Evolutionary conservation across 306 rosid genomes (phyloP).

Genomic region (Elaeagnus macrophylla): DNA sequence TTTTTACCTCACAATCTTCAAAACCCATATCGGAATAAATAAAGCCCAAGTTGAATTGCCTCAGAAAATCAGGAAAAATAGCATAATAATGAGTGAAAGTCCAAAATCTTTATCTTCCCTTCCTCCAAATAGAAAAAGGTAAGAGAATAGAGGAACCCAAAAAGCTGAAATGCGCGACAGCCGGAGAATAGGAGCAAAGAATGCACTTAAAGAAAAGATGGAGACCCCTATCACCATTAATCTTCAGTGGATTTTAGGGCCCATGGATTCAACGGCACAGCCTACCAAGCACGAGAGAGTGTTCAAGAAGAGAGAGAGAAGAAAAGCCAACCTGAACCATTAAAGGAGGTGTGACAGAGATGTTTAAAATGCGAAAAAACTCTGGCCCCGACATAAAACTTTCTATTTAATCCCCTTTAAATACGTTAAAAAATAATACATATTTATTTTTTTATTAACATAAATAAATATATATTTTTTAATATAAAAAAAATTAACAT

Average conservation of each 20-base stretch:
- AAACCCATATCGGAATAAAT: slow-evolving; percentile 18
- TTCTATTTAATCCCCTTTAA: too few relatives aligned
- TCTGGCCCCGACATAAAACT: too few relatives aligned
- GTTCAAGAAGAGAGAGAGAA: slow-evolving; percentile 25
- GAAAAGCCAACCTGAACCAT: slow-evolving; percentile 41
- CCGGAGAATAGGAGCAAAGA: slow-evolving; percentile 38
- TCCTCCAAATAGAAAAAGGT: slow-evolving; percentile 1
- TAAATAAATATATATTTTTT: too few relatives aligned
- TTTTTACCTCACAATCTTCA: slow-evolving; percentile 17
- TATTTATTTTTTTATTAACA: too few relatives aligned
- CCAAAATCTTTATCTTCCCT: slow-evolving; percentile 27
- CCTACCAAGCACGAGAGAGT: slow-evolving; percentile 68
- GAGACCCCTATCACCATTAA: slow-evolving; percentile 43
- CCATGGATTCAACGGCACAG: slow-evolving; percentile 59
- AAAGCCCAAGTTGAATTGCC: slow-evolving; percentile 20
- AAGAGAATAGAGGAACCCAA: slow-evolving; percentile 10
- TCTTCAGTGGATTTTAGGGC: slow-evolving; percentile 74
- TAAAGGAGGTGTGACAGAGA: slow-evolving; percentile 22
- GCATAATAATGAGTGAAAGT: slow-evolving; percentile 17
- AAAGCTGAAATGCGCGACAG: slow-evolving; percentile 43
- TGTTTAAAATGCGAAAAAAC: too few relatives aligned
- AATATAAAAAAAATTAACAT: too few relatives aligned
- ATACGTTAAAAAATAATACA: too few relatives aligned
- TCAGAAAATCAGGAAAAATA: slow-evolving; percentile 17
- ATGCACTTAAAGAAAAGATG: slow-evolving; percentile 47